These are phyloP conservation scores for Achlya hypogyna DNA, from an alignment of 352 stramenopile genomes.

Conservation along the genomic window DNA sequence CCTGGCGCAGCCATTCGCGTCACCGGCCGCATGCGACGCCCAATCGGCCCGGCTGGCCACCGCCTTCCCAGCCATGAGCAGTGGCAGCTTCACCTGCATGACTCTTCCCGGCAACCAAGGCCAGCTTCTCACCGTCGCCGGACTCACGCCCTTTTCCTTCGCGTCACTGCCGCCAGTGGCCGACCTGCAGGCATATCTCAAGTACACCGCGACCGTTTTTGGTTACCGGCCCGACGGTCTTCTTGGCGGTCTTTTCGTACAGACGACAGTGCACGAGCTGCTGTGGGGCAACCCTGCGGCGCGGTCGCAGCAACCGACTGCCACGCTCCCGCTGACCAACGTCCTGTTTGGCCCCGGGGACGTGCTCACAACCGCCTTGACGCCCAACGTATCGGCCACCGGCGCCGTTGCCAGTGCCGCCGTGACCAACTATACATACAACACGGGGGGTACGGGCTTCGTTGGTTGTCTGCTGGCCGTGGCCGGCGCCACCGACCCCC, in stretches of 20 bases:
- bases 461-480: not conserved
- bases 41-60: not conserved
- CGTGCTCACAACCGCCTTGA: not conserved
- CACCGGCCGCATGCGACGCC: not conserved
- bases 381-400: conserved; percentile 1
- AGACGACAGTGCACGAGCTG: not conserved
- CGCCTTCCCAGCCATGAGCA: not conserved
- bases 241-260: conserved; percentile 5
- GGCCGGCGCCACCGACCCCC: not conserved
- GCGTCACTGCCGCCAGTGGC: not conserved
- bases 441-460: not conserved
- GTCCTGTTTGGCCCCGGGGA: not conserved
- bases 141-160: not conserved
- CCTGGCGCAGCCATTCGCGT: conserved; percentile 6
- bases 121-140: not conserved
- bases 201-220: not conserved
- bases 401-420: not conserved
- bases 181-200: conserved; percentile 10
- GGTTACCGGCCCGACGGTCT: not conserved
- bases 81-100: not conserved
- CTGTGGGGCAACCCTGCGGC: conserved; percentile 3
- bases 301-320: not conserved
- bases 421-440: not conserved
- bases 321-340: conserved; percentile 6
- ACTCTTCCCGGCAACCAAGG: not conserved